phyloP scores from a whole-genome alignment of 2,329 filamentous ascomycete genomes.

The Cercospora sojina region DNA sequence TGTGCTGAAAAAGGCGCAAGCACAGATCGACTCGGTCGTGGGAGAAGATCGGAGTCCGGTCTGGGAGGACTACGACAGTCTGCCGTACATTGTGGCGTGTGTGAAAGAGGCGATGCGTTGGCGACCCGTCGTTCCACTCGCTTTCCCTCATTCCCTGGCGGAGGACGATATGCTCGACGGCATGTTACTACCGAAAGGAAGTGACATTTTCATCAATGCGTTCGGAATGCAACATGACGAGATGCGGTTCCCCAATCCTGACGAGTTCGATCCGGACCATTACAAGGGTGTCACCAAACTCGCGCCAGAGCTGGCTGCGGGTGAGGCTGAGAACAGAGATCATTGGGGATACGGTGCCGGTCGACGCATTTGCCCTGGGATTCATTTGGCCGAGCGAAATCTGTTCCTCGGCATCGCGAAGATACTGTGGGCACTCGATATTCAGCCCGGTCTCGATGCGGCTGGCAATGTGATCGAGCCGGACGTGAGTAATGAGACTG shows the following conservation, averaged over 20 bases:
- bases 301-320: constrained; percentile 36
- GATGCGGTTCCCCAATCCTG: constrained; percentile 28
- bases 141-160: constrained; percentile 36
- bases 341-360: constrained; percentile 54
- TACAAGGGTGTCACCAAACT: constrained; percentile 36
- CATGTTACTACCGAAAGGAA: too few species aligned
- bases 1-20: constrained; percentile 22
- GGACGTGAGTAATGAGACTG: constrained; percentile 3
- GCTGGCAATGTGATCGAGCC: not conserved
- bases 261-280: constrained; percentile 41
- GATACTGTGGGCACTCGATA: constrained; percentile 54
- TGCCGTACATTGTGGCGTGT: constrained; percentile 31
- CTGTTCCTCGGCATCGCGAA: constrained; percentile 43
- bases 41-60: constrained; percentile 28
- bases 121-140: constrained; percentile 24
- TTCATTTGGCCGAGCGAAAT: constrained; percentile 53
- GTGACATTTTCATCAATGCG: too few species aligned
- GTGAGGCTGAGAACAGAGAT: constrained; percentile 39
- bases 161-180: too few species aligned
- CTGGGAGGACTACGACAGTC: constrained; percentile 27
- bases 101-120: constrained; percentile 36
- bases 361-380: constrained; percentile 51
- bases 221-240: too few species aligned
- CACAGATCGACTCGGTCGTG: constrained; percentile 30
- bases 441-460: constrained; percentile 15